Base-by-base conservation (phyloP, 495 filamentous ascomycete genomes). In the Penicillium samsonianum region DNA sequence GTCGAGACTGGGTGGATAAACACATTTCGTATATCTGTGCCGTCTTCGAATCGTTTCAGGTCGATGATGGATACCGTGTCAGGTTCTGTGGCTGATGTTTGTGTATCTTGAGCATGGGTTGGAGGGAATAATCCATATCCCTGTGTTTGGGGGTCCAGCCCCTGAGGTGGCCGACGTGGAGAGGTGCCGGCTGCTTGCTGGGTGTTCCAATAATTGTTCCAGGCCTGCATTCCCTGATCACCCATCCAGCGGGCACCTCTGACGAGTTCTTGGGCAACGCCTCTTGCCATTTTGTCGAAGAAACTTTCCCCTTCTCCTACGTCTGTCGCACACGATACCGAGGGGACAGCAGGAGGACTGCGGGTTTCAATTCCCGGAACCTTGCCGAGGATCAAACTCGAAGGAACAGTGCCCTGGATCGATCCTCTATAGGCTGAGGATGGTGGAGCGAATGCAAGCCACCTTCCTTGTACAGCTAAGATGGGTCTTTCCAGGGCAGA, bases 201-300 rank as follows among this genome's bases (percentile, higher is more conserved):
- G 58, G 85, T 87, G 54, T 88, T 90, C 89, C 90, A 94, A 71
- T 98, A 97, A 62, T 80, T 90, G 61, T 91, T 92, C 84, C 91
- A 95, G 0, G 87, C 87, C 62, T 95, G 91, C 59, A 87, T 80
- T 5, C 92, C 88, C 60, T 95, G 89, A 62, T 89, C 91, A 7
- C 88, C 88, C 67, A 94, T 85, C 87, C 89, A 96, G 58, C 85
- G 88, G 19, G 91, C 91, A 23, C 90, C 89, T 62, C 88, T 88
- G 50, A 98, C 88, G n/a, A 96, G 74, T 64, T 94, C 91, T 66
- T 97, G 93, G 0, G 94, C 88, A 2, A 91, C 89, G 65, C 92
- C 91, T 62, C 92, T 81, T 61, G 92, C 87, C 41, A 96, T 78
- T 59, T 91, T 89, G 69, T 93, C 91, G 58, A 96, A 77, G 40